Conservation (phyloP, 345 rosid genomes). For the Lepidium didymum region DNA sequence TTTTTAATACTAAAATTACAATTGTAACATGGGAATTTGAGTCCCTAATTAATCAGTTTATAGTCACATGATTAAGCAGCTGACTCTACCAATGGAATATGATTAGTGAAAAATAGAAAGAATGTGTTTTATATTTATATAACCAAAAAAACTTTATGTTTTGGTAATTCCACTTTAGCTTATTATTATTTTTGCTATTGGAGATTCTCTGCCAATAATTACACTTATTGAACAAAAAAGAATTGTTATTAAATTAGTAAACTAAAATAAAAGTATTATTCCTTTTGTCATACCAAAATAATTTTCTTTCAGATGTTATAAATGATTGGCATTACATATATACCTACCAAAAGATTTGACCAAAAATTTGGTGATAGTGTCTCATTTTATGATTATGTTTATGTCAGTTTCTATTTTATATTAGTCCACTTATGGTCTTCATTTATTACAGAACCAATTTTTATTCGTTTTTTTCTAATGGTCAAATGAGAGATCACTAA, state of each 20-base stretch:
- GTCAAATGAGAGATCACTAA: constrained; percentile 31
- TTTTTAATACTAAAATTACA: too few relatives aligned
- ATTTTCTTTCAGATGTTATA: constrained; percentile 26
- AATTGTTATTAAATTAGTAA: constrained; percentile 2
- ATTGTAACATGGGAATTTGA: constrained; percentile 21
- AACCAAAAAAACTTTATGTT: background rate
- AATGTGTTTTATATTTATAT: constrained; percentile 12
- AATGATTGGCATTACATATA: constrained; percentile 35
- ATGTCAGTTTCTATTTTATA: constrained; percentile 7
- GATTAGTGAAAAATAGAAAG: constrained; percentile 8
- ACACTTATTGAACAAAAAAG: constrained; percentile 12
- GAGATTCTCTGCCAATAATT: constrained; percentile 34
- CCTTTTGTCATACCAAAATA: constrained; percentile 21
- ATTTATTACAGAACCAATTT: background rate
- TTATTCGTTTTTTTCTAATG: background rate
- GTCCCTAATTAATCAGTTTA: background rate
- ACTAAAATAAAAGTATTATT: background rate
- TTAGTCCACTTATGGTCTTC: constrained; percentile 25
- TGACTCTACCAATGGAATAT: constrained; percentile 22
- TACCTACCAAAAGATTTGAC: constrained; percentile 34
- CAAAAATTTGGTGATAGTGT: constrained; percentile 25
- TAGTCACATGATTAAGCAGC: constrained; percentile 28
- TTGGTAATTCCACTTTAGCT: background rate
- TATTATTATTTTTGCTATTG: background rate
- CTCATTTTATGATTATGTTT: constrained; percentile 1